Base-by-base conservation (phyloP, 345 rosid species). In the Ailanthus altissimus region DNA sequence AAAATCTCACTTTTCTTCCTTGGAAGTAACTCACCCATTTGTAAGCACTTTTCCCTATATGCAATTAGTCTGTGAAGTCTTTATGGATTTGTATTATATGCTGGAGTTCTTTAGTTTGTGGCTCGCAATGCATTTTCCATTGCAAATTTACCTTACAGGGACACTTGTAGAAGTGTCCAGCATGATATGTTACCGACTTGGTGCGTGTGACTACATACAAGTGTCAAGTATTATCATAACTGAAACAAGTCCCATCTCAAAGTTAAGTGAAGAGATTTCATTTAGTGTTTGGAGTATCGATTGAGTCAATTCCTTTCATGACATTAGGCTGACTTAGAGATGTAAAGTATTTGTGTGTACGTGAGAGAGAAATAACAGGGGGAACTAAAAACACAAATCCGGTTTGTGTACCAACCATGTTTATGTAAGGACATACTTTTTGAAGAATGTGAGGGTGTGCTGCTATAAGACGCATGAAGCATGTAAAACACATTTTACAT, bases 1-100 rank as follows among this genome's bases (percentile, higher is more conserved):
- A 3, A 95, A 93, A 78, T 86, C 90, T 57, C 99, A 93, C 84
- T 93, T 84, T 83, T 82, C 93, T 61, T 89, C 91, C 45, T 80
- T 95, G 85, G 93, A 90, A 81, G 84, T 81, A 50, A 95, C 99
- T 75, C 99, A 97, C 70, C 91, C 98, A 66, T 84, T 91, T 77
- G 99, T 95, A 93, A 95, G 99, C 89, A 53, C 46, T 14, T 49
- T 72, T 74, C 26, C 18, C 46, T 66, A 56, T 58, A 57, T 56
- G 10, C 70, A 40, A 46, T 57, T 28, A 49, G 28, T 51, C 54
- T 47, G 5, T 70, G 5, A 15, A 13, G 6, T 36, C 32, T 21
- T 32, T 64, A 9, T 72, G 26, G 25, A 32, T 36, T 64, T 23
- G n/a, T n/a, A n/a, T n/a, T n/a, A n/a, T n/a, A n/a, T n/a, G n/a